phyloP scores from a whole-genome alignment of 192 early-diverging fungal genomes.

The Pilobolus umbonatus region DNA sequence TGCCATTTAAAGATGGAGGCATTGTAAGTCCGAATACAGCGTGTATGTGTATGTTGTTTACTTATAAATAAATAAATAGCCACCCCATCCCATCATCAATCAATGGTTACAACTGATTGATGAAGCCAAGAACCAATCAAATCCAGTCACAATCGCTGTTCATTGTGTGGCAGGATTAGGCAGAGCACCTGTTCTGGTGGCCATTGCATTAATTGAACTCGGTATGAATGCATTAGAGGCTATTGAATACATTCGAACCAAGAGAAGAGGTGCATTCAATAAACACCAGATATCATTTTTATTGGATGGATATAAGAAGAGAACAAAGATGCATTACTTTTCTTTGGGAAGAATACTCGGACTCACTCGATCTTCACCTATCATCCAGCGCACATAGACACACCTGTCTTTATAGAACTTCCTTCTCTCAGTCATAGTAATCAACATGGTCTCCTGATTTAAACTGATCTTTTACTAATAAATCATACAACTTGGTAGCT shows the following conservation, averaged over 20 bases:
- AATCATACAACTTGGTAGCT: slow-evolving; percentile 52
- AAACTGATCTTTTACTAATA: slow-evolving; percentile 57
- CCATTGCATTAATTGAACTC: slow-evolving; percentile 69
- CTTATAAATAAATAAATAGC: slow-evolving; percentile 11
- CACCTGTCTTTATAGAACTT: background rate
- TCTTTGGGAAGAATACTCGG: slow-evolving; percentile 23
- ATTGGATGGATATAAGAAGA: slow-evolving; percentile 30
- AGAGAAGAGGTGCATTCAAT: slow-evolving; percentile 75
- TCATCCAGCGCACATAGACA: slow-evolving; percentile 11
- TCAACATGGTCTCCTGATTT: slow-evolving; percentile 66
- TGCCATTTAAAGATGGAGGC: slow-evolving; percentile 85
- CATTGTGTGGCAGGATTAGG: slow-evolving; percentile 96
- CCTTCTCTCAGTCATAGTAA: slow-evolving; percentile 45
- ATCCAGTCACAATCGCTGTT: slow-evolving; percentile 62
- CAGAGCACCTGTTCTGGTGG: slow-evolving; percentile 88
- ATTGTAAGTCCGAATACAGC: slow-evolving; percentile 40
- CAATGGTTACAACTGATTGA: slow-evolving; percentile 59
- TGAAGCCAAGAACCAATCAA: background rate
- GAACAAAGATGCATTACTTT: background rate
- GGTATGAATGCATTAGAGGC: slow-evolving; percentile 72
- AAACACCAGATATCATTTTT: slow-evolving; percentile 63
- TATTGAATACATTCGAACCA: slow-evolving; percentile 64
- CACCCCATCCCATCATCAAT: slow-evolving; percentile 42
- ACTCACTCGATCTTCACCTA: slow-evolving; percentile 5
- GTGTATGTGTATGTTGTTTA: background rate